Evolutionary conservation across 805 yeast genomes (phyloP).

Genomic region (Ogataea haglerorum): DNA sequence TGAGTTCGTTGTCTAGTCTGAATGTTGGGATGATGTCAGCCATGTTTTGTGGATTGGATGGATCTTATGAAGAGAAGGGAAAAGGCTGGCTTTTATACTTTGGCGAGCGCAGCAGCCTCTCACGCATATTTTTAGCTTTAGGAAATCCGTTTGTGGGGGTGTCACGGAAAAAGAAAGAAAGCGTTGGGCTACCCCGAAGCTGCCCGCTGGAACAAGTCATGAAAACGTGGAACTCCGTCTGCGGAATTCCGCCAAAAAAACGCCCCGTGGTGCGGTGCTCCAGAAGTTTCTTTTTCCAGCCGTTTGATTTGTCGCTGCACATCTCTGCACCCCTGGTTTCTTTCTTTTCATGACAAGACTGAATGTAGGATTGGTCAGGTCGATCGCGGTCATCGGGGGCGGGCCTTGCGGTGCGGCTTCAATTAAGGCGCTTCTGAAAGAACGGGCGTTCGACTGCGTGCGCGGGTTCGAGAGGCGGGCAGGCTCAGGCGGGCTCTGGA

Average conservation of each 20-base stretch:
- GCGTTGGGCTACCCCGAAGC: neutral
- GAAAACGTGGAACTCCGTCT: slow-evolving; percentile 5
- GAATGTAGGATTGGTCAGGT: slow-evolving; percentile 11
- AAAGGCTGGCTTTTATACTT: neutral
- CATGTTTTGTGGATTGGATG: slow-evolving; percentile 13
- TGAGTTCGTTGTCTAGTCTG: slow-evolving; percentile 67
- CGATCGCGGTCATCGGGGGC: slow-evolving; percentile 72
- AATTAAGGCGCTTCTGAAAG: slow-evolving; percentile 60
- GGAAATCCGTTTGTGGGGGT: slow-evolving; percentile 11
- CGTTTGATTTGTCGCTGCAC: neutral
- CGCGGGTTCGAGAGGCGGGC: slow-evolving; percentile 59
- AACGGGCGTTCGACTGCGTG: slow-evolving; percentile 43
- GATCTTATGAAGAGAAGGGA: neutral
- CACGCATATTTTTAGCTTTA: neutral
- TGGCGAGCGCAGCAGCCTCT: neutral
- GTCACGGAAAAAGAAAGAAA: slow-evolving; percentile 2
- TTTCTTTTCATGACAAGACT: slow-evolving; percentile 9
- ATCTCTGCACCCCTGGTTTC: slow-evolving; percentile 5
- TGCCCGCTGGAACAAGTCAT: neutral
- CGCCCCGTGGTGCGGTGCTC: too few relatives aligned
- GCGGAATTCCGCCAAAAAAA: neutral
- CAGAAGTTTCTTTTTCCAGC: neutral
- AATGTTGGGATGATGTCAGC: slow-evolving; percentile 51
- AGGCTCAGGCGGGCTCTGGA: slow-evolving; percentile 79
- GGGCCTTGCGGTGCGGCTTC: slow-evolving; percentile 74